Conservation (phyloP, 345 rosid genomes). For the Salix arbutifolia region DNA sequence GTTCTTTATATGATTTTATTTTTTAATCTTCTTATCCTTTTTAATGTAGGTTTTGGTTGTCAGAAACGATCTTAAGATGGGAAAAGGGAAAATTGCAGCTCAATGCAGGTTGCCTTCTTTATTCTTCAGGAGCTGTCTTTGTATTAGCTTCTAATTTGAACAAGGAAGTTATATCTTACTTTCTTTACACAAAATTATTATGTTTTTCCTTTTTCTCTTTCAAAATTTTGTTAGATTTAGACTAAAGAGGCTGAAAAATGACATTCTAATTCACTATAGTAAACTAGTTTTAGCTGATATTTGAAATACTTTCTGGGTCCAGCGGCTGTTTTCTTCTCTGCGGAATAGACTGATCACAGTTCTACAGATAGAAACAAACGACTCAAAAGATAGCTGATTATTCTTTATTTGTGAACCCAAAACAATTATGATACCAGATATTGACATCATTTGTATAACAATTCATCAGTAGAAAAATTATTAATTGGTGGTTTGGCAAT, state of each 20-base stretch:
- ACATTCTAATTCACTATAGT: not conserved
- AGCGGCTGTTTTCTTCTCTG: not conserved
- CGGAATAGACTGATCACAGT: not conserved
- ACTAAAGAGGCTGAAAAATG: not conserved
- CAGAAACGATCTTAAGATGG: constrained; percentile 97
- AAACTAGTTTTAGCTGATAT: not conserved
- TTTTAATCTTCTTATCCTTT: not conserved
- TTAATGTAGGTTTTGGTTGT: constrained; percentile 76
- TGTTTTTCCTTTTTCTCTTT: not conserved
- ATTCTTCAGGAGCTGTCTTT: not conserved
- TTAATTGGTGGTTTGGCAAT: not conserved
- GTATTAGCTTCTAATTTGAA: not conserved
- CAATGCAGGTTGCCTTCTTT: constrained; percentile 73
- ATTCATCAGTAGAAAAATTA: not conserved
- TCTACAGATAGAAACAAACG: not conserved
- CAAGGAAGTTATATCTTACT: not conserved
- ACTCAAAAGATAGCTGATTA: not conserved
- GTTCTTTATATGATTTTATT: not conserved
- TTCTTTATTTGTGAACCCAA: not conserved
- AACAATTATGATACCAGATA: not conserved
- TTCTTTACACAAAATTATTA: not conserved
- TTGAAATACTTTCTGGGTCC: not conserved
- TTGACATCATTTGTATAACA: not conserved
- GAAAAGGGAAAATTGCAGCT: constrained; percentile 98
- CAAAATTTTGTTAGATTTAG: not conserved